Percentiles rank a stretch among this genome's conserved stretches.
phyloP scores from a whole-genome alignment of 2,329 filamentous ascomycete species.

The Fusarium buxicola region DNA sequence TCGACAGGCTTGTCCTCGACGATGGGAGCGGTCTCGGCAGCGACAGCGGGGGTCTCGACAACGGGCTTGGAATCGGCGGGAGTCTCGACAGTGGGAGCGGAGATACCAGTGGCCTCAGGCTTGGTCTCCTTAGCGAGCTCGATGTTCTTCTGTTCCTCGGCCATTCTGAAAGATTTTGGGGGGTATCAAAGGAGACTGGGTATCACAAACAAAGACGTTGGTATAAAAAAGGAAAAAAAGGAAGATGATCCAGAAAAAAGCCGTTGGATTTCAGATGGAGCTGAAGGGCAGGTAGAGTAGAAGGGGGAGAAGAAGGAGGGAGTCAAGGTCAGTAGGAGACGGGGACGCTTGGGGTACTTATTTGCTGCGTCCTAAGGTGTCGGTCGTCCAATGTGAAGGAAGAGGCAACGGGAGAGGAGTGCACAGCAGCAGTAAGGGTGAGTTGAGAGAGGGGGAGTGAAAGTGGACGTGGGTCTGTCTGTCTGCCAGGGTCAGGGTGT shows the following conservation, averaged over 20 bases:
- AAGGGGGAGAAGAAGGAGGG: slow-evolving; percentile 50
- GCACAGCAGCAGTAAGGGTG: no score
- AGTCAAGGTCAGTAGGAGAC: slow-evolving; percentile 32
- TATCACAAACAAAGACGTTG: slow-evolving; percentile 62
- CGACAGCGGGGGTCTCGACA: slow-evolving; percentile 52
- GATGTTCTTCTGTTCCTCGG: slow-evolving; percentile 78
- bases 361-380: slow-evolving; percentile 47
- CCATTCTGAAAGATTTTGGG: slow-evolving; percentile 69
- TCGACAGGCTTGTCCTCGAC: slow-evolving; percentile 58
- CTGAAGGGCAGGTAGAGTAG: slow-evolving; percentile 50
- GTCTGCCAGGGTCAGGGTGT: slow-evolving; percentile 9
- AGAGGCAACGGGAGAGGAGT: slow-evolving; percentile 5
- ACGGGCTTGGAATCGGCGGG: slow-evolving; percentile 52
- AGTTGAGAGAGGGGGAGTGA: slow-evolving; percentile 16
- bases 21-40: slow-evolving; percentile 50
- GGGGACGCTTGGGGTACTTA: slow-evolving; percentile 58
- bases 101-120: slow-evolving; percentile 52
- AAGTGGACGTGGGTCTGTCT: slow-evolving; percentile 13
- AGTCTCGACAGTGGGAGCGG: slow-evolving; percentile 50
- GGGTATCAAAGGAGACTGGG: slow-evolving; percentile 58
- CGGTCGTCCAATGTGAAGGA: slow-evolving; percentile 11
- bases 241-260: slow-evolving; percentile 52
- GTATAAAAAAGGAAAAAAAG: slow-evolving; percentile 55
- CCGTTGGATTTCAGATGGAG: slow-evolving; percentile 48
- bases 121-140: slow-evolving; percentile 67